Percentiles rank a stretch among this genome's conserved stretches.
Evolutionary conservation across 148 eudicot species (phyloP).

Genomic region (Pharnaceum exiguum): DNA sequence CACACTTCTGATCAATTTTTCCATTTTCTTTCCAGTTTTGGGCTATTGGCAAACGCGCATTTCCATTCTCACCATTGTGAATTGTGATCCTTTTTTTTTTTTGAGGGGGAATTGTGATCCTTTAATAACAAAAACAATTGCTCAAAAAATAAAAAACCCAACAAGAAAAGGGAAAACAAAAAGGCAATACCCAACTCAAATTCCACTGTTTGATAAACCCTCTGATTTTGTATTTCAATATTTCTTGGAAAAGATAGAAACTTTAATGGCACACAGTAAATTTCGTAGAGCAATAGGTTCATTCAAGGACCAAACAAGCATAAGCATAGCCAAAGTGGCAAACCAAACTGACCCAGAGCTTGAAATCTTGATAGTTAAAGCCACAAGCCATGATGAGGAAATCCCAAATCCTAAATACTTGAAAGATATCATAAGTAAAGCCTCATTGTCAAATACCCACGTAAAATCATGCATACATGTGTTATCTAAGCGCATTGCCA

Average conservation of each 20-base stretch:
- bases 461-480: slow-evolving; percentile 32
- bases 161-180: too few species aligned
- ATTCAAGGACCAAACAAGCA: slow-evolving; percentile 50
- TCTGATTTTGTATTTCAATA: not conserved
- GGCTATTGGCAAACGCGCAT: too few species aligned
- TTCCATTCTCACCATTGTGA: too few species aligned
- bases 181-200: not conserved
- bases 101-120: too few species aligned
- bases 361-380: slow-evolving; percentile 50
- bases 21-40: too few species aligned
- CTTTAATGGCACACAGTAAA: slow-evolving; percentile 22
- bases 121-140: too few species aligned
- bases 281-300: slow-evolving; percentile 40
- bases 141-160: too few species aligned
- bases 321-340: slow-evolving; percentile 46
- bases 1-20: too few species aligned
- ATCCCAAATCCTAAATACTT: slow-evolving; percentile 31
- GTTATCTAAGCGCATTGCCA: slow-evolving; percentile 30
- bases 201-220: slow-evolving; percentile 11
- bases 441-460: slow-evolving; percentile 25
- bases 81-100: too few species aligned
- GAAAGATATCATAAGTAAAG: slow-evolving; percentile 30
- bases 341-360: slow-evolving; percentile 41
- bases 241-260: not conserved
- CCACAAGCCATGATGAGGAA: slow-evolving; percentile 43